phyloP scores from a whole-genome alignment of 2,329 filamentous ascomycete genomes.

The Botrytis pseudocinerea region DNA sequence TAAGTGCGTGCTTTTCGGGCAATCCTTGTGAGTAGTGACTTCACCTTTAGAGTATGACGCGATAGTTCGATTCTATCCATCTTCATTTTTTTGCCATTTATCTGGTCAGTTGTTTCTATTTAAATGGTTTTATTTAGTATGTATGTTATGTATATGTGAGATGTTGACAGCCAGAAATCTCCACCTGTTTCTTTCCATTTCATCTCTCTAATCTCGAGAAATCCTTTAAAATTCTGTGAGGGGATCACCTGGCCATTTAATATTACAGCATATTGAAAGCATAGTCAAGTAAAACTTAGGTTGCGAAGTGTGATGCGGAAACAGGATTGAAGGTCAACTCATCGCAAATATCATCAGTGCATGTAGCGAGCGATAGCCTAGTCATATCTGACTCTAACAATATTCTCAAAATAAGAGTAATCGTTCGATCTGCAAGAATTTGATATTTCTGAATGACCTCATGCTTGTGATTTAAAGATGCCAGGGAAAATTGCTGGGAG shows the following conservation, averaged over 20 bases:
- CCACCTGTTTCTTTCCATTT: not conserved
- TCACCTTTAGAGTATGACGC: not conserved
- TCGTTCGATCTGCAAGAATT: not conserved
- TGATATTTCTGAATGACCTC: not conserved
- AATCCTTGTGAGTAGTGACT: not conserved
- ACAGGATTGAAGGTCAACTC: not conserved
- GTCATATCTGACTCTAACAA: not conserved
- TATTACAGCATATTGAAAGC: not conserved
- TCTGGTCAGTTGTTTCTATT: not conserved
- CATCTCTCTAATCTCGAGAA: too few relatives aligned
- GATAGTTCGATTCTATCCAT: not conserved
- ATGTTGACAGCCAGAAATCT: not conserved
- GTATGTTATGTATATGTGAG: not conserved
- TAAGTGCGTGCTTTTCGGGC: too few relatives aligned
- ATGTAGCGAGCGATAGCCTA: constrained; percentile 3
- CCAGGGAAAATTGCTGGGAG: not conserved
- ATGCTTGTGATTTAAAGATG: not conserved
- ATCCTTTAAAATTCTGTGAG: too few relatives aligned
- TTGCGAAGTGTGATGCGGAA: not conserved
- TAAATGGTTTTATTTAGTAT: not conserved
- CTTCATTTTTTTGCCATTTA: not conserved
- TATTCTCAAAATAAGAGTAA: not conserved
- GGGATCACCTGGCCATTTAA: too few relatives aligned
- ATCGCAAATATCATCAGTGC: not conserved
- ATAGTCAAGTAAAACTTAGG: not conserved